Evolutionary conservation across 495 filamentous ascomycete genomes (phyloP), one percentile per base, ranked within the genome.

Genomic region (Penicillium crystallinum): DNA sequence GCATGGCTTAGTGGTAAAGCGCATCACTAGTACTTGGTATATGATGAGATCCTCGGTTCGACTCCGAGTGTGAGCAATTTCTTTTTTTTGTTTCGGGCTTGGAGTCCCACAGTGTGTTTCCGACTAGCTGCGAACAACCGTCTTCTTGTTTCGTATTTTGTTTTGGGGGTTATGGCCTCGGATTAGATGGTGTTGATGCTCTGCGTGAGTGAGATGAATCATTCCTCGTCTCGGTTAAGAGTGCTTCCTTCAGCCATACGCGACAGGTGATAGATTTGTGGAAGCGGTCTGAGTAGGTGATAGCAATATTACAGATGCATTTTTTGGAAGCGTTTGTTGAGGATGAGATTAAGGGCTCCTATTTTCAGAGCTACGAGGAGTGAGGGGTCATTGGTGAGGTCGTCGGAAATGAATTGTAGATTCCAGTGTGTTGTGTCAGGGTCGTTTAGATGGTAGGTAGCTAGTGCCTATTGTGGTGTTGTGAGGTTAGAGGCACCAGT

Each of bases 41-140:
- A 50, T 50, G 36, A 50, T 50, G 47, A 50, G 47, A 50, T 50
- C 47, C 47, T 50, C 47, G 47, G 47, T 50, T 50, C 47, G 47
- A 50, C 35, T 50, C 47, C 47, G 47, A 50, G 47, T 50, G 47
- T 50, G 47, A 50, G 47, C 47, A 50, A 40, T 50, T 50, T 12
- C 25, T 47, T 46, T 57, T 9, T 11, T 34, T 31, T 10, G 5
- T 12, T 31, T 10, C 30, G n/a, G n/a, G n/a, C n/a, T n/a, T n/a
- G n/a, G n/a, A 27, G 23, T 23, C 3, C 39, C 7, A 17, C 39
- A n/a, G n/a, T n/a, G n/a, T n/a, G n/a, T n/a, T n/a, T n/a, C n/a
- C n/a, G n/a, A n/a, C n/a, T n/a, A n/a, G 9, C 22, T 15, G 3
- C 8, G 6, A 4, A 29, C 8, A 4, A 42, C 23, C 1, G 39